Evolutionary conservation across 2,329 filamentous ascomycete species (phyloP).

Genomic region (Arthroderma uncinatum): DNA sequence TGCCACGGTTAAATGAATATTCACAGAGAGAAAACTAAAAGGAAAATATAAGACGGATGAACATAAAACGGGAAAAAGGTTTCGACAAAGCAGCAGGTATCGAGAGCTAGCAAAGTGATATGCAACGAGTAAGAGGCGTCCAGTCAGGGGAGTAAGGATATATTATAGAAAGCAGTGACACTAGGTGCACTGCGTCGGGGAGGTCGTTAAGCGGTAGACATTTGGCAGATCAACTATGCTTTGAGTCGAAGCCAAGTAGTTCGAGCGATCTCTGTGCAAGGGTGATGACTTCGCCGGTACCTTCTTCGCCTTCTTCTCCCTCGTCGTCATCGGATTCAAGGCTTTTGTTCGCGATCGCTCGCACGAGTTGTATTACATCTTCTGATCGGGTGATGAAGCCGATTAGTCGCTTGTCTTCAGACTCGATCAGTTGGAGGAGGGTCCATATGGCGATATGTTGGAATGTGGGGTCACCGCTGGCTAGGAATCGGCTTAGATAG

Average conservation of each 20-base stretch:
- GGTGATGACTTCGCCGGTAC: conserved; percentile 83
- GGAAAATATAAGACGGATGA: background rate
- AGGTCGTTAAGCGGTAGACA: background rate
- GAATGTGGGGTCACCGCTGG: conserved; percentile 90
- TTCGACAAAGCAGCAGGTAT: background rate
- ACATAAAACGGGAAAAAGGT: background rate
- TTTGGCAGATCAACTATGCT: background rate
- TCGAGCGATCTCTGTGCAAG: conserved; percentile 85
- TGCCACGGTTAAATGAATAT: conserved; percentile 1
- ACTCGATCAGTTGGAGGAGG: conserved; percentile 85
- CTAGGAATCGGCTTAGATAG: conserved; percentile 84
- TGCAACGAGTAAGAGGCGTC: background rate
- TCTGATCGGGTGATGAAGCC: conserved; percentile 79
- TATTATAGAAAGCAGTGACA: background rate
- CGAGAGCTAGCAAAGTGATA: background rate
- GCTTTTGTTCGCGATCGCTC: conserved; percentile 77
- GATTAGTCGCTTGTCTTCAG: conserved; percentile 81
- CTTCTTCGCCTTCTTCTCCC: conserved; percentile 80
- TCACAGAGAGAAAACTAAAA: background rate
- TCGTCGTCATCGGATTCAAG: conserved; percentile 78
- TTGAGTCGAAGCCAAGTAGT: conserved; percentile 42
- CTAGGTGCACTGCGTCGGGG: background rate
- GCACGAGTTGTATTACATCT: conserved; percentile 85
- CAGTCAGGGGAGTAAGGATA: background rate
- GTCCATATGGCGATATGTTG: conserved; percentile 99